Evolutionary conservation across 768 basidiomycete genomes (phyloP), one percentile per base, ranked within the genome.

Genomic region (Leccinum subtestaceum): DNA sequence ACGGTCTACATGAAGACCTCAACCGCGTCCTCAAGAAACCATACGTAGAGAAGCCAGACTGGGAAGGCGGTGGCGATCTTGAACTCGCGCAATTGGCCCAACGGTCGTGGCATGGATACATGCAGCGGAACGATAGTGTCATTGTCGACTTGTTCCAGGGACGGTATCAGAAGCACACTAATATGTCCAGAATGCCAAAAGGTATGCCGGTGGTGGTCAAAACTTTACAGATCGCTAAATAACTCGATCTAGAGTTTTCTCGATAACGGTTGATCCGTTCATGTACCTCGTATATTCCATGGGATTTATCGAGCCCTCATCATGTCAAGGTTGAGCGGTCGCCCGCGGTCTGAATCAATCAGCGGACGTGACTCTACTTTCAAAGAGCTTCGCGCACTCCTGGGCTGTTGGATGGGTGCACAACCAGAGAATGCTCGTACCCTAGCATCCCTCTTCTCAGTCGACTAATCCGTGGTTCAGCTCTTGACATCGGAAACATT

Each of bases 101-200:
- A 65, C 82, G 82, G 56, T 93, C 91, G 32, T 99, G 97, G 97
- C 87, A 95, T 25, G 93, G 94, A 17, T 98, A 98, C 74, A 89
- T 95, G 86, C 84, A 85, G 68, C 81, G 97, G 55, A 99, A 99
- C 70, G 97, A 99, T 68, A 95, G 93, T 67, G 95, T 98, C 52
- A 98, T 99, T 65, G 97, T 98, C 36, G 97, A 99, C 73, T 77
- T 98, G 15, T 99, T 98, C 77, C 97, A 99, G 72, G 97, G 92
- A 15, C 97, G 98, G 75, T 93, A 97, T 71, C 87, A 91, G 73
- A n/a, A 95, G 92, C 70, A 98, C 96, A 0, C 77, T 99, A 21
- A 87, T 98, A 1, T 99, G 97, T 68, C 97, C 97, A 0, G 94
- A 95, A 68, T 99, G 97, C 73, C 67, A 21, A 56, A 98, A 97